Percentiles rank a stretch among this genome's conserved stretches.
These are phyloP conservation scores for Solanum piurae DNA, from an alignment of 257 asterid species.

Conservation along the genomic window DNA sequence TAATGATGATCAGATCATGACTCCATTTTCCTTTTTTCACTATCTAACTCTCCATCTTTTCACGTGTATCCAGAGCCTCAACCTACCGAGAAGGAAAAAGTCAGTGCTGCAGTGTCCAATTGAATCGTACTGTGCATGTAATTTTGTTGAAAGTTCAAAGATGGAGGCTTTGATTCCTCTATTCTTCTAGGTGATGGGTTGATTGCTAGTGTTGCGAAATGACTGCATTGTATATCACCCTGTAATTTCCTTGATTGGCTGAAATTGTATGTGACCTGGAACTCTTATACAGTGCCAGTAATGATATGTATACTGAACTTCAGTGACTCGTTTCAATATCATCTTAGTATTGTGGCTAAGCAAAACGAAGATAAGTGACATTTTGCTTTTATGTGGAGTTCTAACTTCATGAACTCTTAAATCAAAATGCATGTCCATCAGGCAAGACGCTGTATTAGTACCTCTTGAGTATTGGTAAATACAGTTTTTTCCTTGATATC, in stretches of 20 bases:
- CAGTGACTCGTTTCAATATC: background rate
- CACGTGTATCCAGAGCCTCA: slow-evolving; percentile 32
- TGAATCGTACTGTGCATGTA: background rate
- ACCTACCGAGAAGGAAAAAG: slow-evolving; percentile 31
- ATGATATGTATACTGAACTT: background rate
- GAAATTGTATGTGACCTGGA: background rate
- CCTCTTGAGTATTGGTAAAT: background rate
- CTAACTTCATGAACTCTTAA: background rate
- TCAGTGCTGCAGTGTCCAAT: slow-evolving; percentile 15
- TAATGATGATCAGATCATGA: background rate
- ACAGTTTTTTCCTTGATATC: background rate
- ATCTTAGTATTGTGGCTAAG: background rate
- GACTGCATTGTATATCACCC: background rate
- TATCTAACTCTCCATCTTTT: background rate
- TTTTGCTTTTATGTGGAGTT: background rate
- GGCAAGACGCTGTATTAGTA: background rate
- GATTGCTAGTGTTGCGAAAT: background rate
- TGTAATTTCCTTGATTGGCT: background rate
- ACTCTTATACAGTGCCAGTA: background rate
- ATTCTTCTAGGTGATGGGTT: background rate
- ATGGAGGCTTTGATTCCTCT: background rate
- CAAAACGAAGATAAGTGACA: background rate
- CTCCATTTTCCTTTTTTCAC: background rate
- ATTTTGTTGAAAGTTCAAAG: background rate
- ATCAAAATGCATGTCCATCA: background rate